phyloP scores from a whole-genome alignment of 1,284 basidiomycete genomes.

The Cryptococcus sp. region DNA sequence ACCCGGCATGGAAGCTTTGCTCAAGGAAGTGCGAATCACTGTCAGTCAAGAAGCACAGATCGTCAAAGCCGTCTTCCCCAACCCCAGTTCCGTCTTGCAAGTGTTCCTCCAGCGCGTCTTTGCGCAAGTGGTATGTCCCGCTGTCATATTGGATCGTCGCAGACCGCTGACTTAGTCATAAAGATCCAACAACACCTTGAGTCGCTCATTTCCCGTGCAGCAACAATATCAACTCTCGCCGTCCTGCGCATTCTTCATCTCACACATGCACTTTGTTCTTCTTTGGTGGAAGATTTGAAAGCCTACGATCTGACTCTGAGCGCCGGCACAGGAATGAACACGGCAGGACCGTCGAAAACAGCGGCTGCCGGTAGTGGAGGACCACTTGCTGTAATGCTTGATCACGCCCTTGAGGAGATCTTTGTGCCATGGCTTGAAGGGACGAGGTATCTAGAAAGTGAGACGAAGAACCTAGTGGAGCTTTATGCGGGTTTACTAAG shows the following conservation, averaged over 20 bases:
- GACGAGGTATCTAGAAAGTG: constrained; percentile 85
- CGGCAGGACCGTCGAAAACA: constrained; percentile 17
- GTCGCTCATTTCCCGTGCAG: constrained; percentile 71
- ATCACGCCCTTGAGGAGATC: constrained; percentile 92
- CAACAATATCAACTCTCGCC: constrained; percentile 78
- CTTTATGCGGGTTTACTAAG: constrained; percentile 76
- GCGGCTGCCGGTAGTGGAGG: constrained; percentile 22
- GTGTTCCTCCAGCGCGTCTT: constrained; percentile 97
- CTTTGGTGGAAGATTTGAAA: constrained; percentile 89
- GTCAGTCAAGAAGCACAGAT: constrained; percentile 97
- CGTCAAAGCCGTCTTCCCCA: constrained; percentile 97
- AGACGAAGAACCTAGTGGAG: constrained; percentile 81
- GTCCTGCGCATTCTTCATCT: constrained; percentile 90
- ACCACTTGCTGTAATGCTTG: constrained; percentile 77
- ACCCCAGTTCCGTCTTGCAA: constrained; percentile 96
- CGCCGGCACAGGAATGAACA: background rate
- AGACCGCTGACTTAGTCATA: background rate
- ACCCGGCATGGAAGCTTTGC: constrained; percentile 74
- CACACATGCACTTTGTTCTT: constrained; percentile 75
- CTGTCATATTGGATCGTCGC: background rate
- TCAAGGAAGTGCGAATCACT: constrained; percentile 83
- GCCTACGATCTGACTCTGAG: constrained; percentile 76
- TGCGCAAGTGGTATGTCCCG: constrained; percentile 80
- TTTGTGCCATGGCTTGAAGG: constrained; percentile 94
- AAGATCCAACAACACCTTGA: constrained; percentile 96